Conservation (phyloP, 2,329 filamentous ascomycete species). For the Penicillium sp. region DNA sequence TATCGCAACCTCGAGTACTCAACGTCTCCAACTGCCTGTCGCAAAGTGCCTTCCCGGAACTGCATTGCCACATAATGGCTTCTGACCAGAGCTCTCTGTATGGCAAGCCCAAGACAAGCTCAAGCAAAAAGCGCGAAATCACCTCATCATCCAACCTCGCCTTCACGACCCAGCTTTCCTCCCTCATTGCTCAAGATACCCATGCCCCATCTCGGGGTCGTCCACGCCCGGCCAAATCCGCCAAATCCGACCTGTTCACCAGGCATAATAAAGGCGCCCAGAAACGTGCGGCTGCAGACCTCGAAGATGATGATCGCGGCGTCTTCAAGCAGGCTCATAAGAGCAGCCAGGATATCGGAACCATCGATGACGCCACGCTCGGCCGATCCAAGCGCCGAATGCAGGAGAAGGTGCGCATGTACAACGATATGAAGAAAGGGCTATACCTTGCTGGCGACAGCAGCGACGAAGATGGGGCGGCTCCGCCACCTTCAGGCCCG, state of each 20-base stretch:
- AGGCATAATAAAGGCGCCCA: conserved; percentile 61
- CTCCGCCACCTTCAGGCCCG: conserved; percentile 12
- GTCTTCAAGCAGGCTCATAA: conserved; percentile 63
- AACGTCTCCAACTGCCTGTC: not conserved
- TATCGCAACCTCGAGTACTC: not conserved
- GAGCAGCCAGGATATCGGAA: conserved; percentile 58
- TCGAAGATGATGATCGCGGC: conserved; percentile 50
- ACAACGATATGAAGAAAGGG: conserved; percentile 87
- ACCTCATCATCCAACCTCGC: conserved; percentile 69
- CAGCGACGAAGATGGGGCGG: conserved; percentile 35
- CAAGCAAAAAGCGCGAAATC: conserved; percentile 49
- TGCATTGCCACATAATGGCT: conserved; percentile 10
- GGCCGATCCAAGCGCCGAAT: conserved; percentile 73
- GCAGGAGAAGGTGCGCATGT: conserved; percentile 85
- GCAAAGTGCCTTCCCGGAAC: conserved; percentile 1
- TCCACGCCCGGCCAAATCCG: conserved; percentile 41
- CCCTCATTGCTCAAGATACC: conserved; percentile 63
- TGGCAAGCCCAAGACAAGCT: conserved; percentile 68
- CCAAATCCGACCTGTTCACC: conserved; percentile 68
- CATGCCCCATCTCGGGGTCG: conserved; percentile 45
- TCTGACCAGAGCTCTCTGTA: conserved; percentile 57
- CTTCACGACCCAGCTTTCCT: conserved; percentile 84
- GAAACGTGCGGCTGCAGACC: conserved; percentile 61
- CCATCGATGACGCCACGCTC: conserved; percentile 56
- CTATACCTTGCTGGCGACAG: conserved; percentile 61